Base-by-base conservation (phyloP, 768 basidiomycete species). In the Kwoniella shandongensis region DNA sequence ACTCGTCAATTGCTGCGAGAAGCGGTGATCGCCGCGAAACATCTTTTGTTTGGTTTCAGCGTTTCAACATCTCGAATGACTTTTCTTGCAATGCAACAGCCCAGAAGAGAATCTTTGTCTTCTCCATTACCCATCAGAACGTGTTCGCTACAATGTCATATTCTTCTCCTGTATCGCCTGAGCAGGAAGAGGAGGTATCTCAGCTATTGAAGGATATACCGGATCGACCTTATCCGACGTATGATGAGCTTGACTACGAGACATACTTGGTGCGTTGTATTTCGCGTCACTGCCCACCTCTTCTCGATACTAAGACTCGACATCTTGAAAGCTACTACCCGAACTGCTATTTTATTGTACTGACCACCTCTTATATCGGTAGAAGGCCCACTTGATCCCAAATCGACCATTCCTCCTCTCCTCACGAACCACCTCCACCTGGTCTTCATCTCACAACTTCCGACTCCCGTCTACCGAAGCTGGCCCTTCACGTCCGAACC, bases 321-420 rank as follows among this genome's bases (percentile, higher is more conserved):
- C 7, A 44, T 15, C 22, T 27, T 23, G 22, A 41, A 7, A 17
- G 23, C 47, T 6, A 18, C 13, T 27, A n/a, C 40, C 22, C 40
- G 40, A 17, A 18, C 8, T 2, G 7, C 12, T 27, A 5, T 20
- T 45, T 41, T 18, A 26, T 6, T 20, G 18, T 12, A 36, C 12
- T 51, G 15, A 26, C 39, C 32, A 47, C 40, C 1, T 7, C 17
- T 2, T 44, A 4, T 26, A 5, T 12, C 26, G n/a, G 18, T 36
- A 73, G 72, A 42, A 58, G 11, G 41, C 67, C 17, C 72, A 74
- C 39, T 54, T 70, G 2, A 51, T 70, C 13, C 66, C 59, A 4
- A 73, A 73, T 44, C 51, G 47, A 11, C 66, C 71, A 2, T 69
- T 65, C 44, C 5, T 73, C 32, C 47, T 73, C 12, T 63, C 68